Evolutionary conservation across 345 rosid species (phyloP).

Genomic region (Salix exigua): DNA sequence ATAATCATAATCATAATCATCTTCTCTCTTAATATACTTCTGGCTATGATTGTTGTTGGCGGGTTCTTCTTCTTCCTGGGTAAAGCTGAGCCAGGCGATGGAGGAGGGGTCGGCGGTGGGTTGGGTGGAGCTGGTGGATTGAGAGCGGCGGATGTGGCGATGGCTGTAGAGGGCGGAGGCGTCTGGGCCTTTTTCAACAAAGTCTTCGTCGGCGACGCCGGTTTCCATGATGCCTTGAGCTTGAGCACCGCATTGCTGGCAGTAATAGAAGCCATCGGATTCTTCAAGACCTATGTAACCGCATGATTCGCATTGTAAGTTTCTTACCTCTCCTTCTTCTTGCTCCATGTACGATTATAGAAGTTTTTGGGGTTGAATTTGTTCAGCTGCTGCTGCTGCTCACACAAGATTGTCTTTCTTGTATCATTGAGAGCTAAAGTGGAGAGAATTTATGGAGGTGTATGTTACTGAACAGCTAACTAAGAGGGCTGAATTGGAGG

Average conservation of each 20-base stretch:
- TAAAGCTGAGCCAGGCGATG: constrained; percentile 40
- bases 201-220: constrained; percentile 58
- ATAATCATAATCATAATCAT: neutral
- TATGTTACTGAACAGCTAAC: too few species aligned
- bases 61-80: constrained; percentile 19
- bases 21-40: constrained; percentile 19
- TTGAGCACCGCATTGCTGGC: constrained; percentile 41
- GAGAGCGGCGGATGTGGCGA: constrained; percentile 33
- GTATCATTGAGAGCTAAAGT: too few species aligned
- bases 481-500: too few species aligned
- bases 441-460: too few species aligned
- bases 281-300: constrained; percentile 45
- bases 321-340: constrained; percentile 10
- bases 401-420: too few species aligned
- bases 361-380: too few species aligned
- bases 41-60: neutral
- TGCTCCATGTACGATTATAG: too few species aligned
- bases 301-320: constrained; percentile 40
- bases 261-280: constrained; percentile 55
- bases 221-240: constrained; percentile 49
- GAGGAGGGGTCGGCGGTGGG: constrained; percentile 30
- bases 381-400: too few species aligned
- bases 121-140: constrained; percentile 13
- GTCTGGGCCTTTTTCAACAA: constrained; percentile 38
- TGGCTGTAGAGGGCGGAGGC: constrained; percentile 46